Evolutionary conservation across 2,329 filamentous ascomycete species (phyloP).

Genomic region (Colletotrichum eremochloae): DNA sequence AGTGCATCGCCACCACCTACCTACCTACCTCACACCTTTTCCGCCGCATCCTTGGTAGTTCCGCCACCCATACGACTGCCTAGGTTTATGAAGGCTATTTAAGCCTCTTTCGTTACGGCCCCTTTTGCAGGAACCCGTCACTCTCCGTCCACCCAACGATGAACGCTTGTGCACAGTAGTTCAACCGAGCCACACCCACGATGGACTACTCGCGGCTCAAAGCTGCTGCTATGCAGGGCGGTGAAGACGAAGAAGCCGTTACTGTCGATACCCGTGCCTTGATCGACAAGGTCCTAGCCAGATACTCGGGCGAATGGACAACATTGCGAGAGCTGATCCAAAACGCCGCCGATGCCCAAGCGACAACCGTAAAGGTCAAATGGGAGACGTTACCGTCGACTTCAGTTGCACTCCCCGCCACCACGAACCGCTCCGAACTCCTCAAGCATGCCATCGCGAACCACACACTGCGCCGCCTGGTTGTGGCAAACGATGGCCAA

Average conservation of each 20-base stretch:
- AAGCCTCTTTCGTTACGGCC: background rate
- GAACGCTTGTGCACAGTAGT: constrained; percentile 8
- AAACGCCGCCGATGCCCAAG: constrained; percentile 97
- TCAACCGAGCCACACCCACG: constrained; percentile 37
- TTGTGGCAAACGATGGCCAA: constrained; percentile 93
- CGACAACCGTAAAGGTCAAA: constrained; percentile 88
- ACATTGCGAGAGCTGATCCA: constrained; percentile 93
- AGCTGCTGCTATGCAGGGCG: constrained; percentile 86
- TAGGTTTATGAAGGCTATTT: background rate
- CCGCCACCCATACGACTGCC: background rate
- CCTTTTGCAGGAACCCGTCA: background rate
- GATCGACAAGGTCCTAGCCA: constrained; percentile 96
- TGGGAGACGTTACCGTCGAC: constrained; percentile 92
- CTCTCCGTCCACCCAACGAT: constrained; percentile 23
- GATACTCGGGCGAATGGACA: constrained; percentile 97
- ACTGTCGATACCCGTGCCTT: constrained; percentile 97
- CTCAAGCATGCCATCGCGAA: constrained; percentile 87
- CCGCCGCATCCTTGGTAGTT: background rate
- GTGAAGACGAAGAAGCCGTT: constrained; percentile 94
- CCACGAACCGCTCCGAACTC: constrained; percentile 75
- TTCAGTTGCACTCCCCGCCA: constrained; percentile 76
- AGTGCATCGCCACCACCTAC: constrained; percentile 24
- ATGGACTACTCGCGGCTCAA: constrained; percentile 85
- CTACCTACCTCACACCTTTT: background rate
- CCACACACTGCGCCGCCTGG: constrained; percentile 87